Evolutionary conservation across 2,329 filamentous ascomycete genomes (phyloP).

Genomic region (Cladophialophora yegresii): DNA sequence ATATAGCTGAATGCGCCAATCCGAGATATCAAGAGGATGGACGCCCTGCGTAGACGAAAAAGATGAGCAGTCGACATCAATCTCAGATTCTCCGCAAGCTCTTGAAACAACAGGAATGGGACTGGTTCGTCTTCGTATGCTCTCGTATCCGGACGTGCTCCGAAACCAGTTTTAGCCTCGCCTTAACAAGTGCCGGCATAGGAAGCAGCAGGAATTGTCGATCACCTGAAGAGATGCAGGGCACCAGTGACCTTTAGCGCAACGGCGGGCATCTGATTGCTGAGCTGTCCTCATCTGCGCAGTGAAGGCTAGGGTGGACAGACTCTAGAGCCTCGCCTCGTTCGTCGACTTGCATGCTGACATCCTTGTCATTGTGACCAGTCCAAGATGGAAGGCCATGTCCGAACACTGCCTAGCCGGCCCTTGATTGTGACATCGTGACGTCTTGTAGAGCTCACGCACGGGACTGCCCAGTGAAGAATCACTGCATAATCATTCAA

Average conservation of each 20-base stretch:
- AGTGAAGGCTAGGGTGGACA: not conserved
- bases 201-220: conserved; percentile 4
- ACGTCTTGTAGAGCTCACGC: not conserved
- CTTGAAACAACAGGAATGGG: not conserved
- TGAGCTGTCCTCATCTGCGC: not conserved
- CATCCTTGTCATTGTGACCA: conserved; percentile 1
- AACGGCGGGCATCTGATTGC: not conserved
- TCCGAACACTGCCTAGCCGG: not conserved
- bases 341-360: conserved; percentile 5
- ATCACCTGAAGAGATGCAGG: conserved; percentile 18
- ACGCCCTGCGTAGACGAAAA: not conserved
- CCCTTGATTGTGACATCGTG: not conserved
- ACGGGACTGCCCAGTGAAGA: not conserved
- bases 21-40: not conserved
- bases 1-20: not conserved
- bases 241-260: not conserved
- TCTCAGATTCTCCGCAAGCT: not conserved
- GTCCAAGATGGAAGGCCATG: not conserved
- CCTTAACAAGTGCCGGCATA: conserved; percentile 10
- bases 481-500: not conserved
- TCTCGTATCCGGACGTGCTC: not conserved
- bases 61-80: not conserved
- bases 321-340: not conserved
- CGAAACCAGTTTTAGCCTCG: not conserved
- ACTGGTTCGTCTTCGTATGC: not conserved